Evolutionary conservation across 768 basidiomycete species (phyloP).

Genomic region (Suillus placidus): DNA sequence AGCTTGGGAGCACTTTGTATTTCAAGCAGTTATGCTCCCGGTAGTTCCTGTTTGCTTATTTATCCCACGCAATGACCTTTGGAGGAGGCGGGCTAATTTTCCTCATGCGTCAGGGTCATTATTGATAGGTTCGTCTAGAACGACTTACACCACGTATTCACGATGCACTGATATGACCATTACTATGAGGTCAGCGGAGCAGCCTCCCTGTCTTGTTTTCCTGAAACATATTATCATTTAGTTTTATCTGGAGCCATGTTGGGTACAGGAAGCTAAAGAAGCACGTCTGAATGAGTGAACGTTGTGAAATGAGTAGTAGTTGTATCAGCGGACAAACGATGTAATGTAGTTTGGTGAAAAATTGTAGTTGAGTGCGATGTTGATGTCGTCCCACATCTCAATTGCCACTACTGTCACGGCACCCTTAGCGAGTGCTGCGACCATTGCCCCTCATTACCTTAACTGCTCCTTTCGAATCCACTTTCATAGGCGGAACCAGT

Average conservation of each 20-base stretch:
- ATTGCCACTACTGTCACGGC: conserved; percentile 24
- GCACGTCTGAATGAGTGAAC: conserved; percentile 7
- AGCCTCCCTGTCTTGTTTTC: not conserved
- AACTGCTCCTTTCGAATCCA: conserved; percentile 21
- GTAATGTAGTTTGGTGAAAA: conserved; percentile 24
- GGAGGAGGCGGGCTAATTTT: not conserved
- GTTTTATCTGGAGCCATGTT: not conserved
- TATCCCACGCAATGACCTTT: not conserved
- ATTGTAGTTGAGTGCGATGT: conserved; percentile 23
- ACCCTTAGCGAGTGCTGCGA: conserved; percentile 25
- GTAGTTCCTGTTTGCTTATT: not conserved
- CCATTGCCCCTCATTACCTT: conserved; percentile 20
- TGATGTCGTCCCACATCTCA: conserved; percentile 23
- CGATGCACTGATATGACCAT: not conserved
- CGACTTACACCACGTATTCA: not conserved
- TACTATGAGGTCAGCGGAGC: not conserved
- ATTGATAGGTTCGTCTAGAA: not conserved
- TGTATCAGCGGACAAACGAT: conserved; percentile 15
- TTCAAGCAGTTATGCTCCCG: not conserved
- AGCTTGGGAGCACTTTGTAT: not conserved
- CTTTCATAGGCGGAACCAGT: conserved; percentile 20
- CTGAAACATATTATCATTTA: not conserved
- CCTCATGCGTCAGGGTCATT: not conserved
- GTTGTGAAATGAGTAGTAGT: conserved; percentile 19
- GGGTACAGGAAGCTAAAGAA: not conserved